Evolutionary conservation across 2,329 filamentous ascomycete genomes (phyloP).

Genomic region (Aspergillus latus): DNA sequence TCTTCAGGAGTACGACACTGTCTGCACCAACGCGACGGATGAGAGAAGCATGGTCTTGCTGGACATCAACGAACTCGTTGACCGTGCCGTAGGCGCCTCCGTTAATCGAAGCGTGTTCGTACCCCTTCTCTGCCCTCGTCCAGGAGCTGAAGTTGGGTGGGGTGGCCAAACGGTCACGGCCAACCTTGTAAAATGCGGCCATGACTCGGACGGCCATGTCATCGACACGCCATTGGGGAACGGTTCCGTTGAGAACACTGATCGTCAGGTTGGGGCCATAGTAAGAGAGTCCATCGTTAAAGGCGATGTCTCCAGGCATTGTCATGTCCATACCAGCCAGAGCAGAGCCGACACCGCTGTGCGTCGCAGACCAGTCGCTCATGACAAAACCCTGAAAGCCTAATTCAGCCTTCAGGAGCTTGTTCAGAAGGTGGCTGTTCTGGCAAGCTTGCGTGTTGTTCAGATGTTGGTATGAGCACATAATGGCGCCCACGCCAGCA

Average conservation of each 20-base stretch:
- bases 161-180: constrained; percentile 52
- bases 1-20: constrained; percentile 88
- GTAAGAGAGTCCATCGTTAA: constrained; percentile 70
- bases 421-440: constrained; percentile 61
- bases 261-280: constrained; percentile 88
- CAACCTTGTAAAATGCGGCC: constrained; percentile 64
- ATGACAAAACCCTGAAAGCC: constrained; percentile 73
- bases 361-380: constrained; percentile 75
- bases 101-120: constrained; percentile 62
- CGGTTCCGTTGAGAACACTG: constrained; percentile 82
- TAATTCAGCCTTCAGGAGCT: constrained; percentile 67
- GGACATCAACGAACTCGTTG: constrained; percentile 84
- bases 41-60: constrained; percentile 66
- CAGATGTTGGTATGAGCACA: constrained; percentile 73
- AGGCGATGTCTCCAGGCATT: constrained; percentile 79
- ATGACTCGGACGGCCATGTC: constrained; percentile 87
- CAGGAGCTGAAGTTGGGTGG: constrained; percentile 86
- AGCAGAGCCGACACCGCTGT: constrained; percentile 66
- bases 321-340: constrained; percentile 75
- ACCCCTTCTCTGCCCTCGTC: constrained; percentile 74
- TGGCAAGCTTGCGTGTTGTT: constrained; percentile 69
- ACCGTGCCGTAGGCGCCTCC: constrained; percentile 63
- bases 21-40: constrained; percentile 77
- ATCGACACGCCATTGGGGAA: constrained; percentile 83
- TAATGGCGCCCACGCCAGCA: constrained; percentile 64